Percentiles rank a stretch among this genome's conserved stretches.
Evolutionary conservation across 768 basidiomycete species (phyloP).

Genomic region (Boletus tomentosulus): DNA sequence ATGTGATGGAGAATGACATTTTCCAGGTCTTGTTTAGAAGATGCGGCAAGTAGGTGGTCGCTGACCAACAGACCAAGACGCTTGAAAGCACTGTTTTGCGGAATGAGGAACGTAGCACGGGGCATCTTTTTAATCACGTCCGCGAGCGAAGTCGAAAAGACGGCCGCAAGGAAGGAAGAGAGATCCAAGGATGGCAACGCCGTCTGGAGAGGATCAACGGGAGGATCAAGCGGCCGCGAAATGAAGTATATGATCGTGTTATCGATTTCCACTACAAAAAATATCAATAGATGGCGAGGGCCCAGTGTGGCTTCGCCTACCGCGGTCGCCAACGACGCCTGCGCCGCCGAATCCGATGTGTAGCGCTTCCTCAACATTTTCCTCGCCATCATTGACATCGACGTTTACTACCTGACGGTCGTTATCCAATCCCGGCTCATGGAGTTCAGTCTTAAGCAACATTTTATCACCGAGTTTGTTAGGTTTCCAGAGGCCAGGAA

Average conservation of each 20-base stretch:
- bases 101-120: conserved; percentile 78
- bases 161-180: conserved; percentile 85
- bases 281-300: conserved; percentile 3
- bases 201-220: conserved; percentile 74
- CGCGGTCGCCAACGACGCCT: conserved; percentile 67
- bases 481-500: conserved; percentile 74
- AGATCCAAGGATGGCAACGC: conserved; percentile 79
- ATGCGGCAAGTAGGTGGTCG: conserved; percentile 74
- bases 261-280: conserved; percentile 58
- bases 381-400: conserved; percentile 51
- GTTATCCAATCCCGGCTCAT: conserved; percentile 64
- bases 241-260: conserved; percentile 88
- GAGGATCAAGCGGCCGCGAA: conserved; percentile 78
- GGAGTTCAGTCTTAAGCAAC: conserved; percentile 76
- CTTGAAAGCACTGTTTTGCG: conserved; percentile 86
- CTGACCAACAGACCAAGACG: conserved; percentile 81
- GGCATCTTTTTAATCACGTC: conserved; percentile 60
- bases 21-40: conserved; percentile 76
- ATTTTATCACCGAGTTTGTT: conserved; percentile 68
- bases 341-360: conserved; percentile 82
- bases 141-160: conserved; percentile 83
- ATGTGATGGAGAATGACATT: conserved; percentile 87
- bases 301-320: conserved; percentile 41
- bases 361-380: conserved; percentile 43
- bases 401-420: conserved; percentile 69